Conservation (phyloP, 805 yeast genomes). For the Monosporozyma solicola region DNA sequence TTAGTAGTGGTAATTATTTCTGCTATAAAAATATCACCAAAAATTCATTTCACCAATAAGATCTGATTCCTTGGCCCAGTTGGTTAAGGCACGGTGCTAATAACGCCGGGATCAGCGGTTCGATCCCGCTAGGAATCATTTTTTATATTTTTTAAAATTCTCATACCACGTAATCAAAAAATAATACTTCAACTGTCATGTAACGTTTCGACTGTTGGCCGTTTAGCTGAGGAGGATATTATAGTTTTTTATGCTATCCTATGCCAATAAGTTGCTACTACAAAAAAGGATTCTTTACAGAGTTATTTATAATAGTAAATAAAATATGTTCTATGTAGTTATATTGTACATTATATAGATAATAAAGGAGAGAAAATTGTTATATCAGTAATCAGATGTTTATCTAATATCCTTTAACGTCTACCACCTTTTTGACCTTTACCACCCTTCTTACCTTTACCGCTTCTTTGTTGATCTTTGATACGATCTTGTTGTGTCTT, state of each 20-base stretch:
- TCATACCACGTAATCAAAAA: not conserved
- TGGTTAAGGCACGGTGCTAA: constrained; percentile 9
- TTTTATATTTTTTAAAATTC: not conserved
- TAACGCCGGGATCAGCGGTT: constrained; percentile 9
- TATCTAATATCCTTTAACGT: not conserved
- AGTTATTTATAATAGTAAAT: not conserved
- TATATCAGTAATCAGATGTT: not conserved
- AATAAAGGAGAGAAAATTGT: not conserved
- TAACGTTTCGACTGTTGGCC: too few relatives aligned
- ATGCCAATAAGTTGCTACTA: too few relatives aligned
- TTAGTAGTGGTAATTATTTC: too few relatives aligned
- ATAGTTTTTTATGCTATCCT: too few relatives aligned
- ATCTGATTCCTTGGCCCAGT: constrained; percentile 7
- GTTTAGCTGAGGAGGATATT: too few relatives aligned
- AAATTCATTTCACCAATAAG: not conserved
- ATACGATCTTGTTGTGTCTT: constrained; percentile 71
- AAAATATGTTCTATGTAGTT: not conserved
- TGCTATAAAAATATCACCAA: not conserved
- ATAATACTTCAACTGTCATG: too few relatives aligned
- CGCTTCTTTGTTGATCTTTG: constrained; percentile 38
- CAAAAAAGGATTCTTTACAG: not conserved
- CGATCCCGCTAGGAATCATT: constrained; percentile 8
- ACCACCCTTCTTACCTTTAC: constrained; percentile 27
- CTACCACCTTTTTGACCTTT: constrained; percentile 7
- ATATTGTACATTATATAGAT: not conserved